A percentile compares a stretch with the other conserved stretches of the same genome.
phyloP scores from a whole-genome alignment of 768 basidiomycete genomes.

The Gymnopilus dilepis region DNA sequence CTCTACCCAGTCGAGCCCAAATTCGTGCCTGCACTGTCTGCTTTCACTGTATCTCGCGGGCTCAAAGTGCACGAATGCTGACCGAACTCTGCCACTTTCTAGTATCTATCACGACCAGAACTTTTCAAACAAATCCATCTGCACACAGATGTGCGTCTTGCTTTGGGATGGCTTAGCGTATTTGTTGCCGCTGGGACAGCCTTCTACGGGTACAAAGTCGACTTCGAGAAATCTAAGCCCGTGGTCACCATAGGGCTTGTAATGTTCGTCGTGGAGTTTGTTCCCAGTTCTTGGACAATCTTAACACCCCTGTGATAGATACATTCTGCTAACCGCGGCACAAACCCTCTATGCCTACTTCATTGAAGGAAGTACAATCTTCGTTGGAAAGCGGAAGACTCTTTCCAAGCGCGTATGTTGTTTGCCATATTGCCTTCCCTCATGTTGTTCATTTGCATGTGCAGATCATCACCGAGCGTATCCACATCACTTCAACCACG shows the following conservation, averaged over 20 bases:
- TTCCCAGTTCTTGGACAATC: conserved; percentile 15
- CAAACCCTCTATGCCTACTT: conserved; percentile 88
- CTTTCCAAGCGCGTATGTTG: conserved; percentile 80
- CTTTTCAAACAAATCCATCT: conserved; percentile 86
- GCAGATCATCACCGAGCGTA: conserved; percentile 90
- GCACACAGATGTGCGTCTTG: conserved; percentile 89
- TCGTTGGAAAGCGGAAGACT: conserved; percentile 88
- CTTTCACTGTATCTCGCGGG: neutral
- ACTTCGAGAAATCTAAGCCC: conserved; percentile 89
- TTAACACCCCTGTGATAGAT: conserved; percentile 48
- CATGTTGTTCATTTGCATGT: neutral
- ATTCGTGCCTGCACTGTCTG: neutral
- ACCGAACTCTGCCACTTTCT: conserved; percentile 5
- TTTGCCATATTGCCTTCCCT: conserved; percentile 24
- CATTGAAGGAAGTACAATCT: conserved; percentile 83
- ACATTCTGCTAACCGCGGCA: conserved; percentile 70
- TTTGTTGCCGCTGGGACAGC: conserved; percentile 82
- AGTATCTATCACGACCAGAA: conserved; percentile 83
- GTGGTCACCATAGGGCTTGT: conserved; percentile 81
- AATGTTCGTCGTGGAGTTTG: conserved; percentile 53
- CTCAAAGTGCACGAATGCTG: too few relatives aligned
- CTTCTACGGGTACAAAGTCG: conserved; percentile 83
- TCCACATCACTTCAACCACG: conserved; percentile 78
- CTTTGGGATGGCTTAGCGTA: conserved; percentile 85
- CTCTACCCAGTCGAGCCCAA: neutral